Conservation (phyloP, 805 yeast species). For the Ogataea allantospora region DNA sequence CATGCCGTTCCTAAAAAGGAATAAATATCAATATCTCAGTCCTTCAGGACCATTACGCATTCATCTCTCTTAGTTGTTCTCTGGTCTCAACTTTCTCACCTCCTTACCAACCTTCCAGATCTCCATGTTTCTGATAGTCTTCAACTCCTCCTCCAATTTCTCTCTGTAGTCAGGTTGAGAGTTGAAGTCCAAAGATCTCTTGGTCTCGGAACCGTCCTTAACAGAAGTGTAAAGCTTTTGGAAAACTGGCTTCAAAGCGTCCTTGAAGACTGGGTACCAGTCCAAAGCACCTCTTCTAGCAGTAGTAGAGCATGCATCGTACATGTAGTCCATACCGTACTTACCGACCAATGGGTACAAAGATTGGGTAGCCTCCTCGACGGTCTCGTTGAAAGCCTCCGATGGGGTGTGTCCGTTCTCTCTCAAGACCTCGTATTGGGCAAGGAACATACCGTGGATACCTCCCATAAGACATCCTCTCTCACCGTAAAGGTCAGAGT, state of each 20-base stretch:
- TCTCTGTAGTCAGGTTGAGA: constrained; percentile 97
- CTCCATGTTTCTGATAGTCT: constrained; percentile 93
- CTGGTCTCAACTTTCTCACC: constrained; percentile 99
- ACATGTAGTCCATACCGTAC: constrained; percentile 99
- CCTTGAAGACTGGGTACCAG: constrained; percentile 99
- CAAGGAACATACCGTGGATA: constrained; percentile 99
- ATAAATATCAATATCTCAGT: constrained; percentile 6
- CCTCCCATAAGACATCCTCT: constrained; percentile 99
- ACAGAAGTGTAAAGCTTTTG: constrained; percentile 93
- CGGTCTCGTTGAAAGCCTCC: constrained; percentile 99
- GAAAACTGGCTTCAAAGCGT: constrained; percentile 98
- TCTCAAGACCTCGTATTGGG: constrained; percentile 99
- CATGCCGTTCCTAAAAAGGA: constrained; percentile 37
- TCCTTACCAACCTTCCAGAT: constrained; percentile 99
- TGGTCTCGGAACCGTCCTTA: constrained; percentile 94
- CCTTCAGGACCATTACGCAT: constrained; percentile 15
- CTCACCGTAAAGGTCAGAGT: constrained; percentile 99
- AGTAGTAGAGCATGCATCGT: constrained; percentile 99
- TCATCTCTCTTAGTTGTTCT: constrained; percentile 68
- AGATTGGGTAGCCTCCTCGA: constrained; percentile 99
- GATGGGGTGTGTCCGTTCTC: constrained; percentile 99
- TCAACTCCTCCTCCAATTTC: constrained; percentile 89
- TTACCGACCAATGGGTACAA: constrained; percentile 98
- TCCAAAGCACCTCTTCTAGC: constrained; percentile 99
- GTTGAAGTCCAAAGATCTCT: constrained; percentile 98